Evolutionary conservation across 768 basidiomycete species (phyloP), one percentile per base, ranked within the genome.

Genomic region (Amanita muscaria): DNA sequence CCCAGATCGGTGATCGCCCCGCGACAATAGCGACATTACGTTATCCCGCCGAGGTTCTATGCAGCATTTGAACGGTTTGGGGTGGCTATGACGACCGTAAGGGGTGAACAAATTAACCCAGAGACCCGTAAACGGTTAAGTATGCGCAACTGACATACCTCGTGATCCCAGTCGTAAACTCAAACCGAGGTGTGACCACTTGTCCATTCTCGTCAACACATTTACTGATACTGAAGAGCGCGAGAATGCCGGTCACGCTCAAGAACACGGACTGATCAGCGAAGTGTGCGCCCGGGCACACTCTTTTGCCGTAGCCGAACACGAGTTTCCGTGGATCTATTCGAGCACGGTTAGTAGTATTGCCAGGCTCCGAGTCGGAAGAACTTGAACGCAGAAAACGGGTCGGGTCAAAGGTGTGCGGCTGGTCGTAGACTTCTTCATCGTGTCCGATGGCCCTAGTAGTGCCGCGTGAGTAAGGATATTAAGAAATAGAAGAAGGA

Each of bases 281-380:
- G 41, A 47, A 47, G 29, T 47, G 46, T 14, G 15, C 44, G n/a
- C 44, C 46, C 19, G 46, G 46, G 22, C 46, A 47, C 5, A 41
- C 39, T 47, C 46, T 38, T 15, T 32, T 29, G 16, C 46, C 46
- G 16, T 18, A 47, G 1, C 46, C 46, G 16, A 47, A 47, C 2
- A 47, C 39, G 2, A 47, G 30, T 32, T 42, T 42, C 21, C 40
- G n/a, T 16, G 46, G 40, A 29, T 47, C 46, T 12, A 46, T 46
- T 15, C 29, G 36, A 3, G 36, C 4, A 8, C 35, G 19, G 11
- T 5, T 29, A 21, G 29, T 16, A 7, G 25, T n/a, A 6, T 29
- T 29, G 27, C 12, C 27, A 29, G 27, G 12, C 27, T 12, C 27
- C 7, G 27, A 29, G n/a, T n/a, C n/a, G n/a, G n/a, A n/a, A n/a